These are phyloP conservation scores for Hirschioporus abietinus DNA, from an alignment of 768 basidiomycete genomes.

Conservation along the genomic window DNA sequence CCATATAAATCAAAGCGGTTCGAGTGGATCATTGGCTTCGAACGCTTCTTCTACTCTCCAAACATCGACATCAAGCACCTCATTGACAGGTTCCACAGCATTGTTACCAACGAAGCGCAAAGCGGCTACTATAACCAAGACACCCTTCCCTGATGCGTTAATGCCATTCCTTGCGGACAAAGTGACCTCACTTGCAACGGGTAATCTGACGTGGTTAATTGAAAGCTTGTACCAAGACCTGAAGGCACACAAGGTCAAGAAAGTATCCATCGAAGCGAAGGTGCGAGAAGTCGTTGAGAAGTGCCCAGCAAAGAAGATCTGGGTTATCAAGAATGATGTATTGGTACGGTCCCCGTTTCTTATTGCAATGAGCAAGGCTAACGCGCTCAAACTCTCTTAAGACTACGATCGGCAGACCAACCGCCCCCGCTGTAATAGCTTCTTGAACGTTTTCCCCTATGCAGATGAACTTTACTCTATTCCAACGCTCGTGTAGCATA, in stretches of 20 bases:
- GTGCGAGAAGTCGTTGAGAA: constrained; percentile 73
- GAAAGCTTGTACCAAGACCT: constrained; percentile 71
- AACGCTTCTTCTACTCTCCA: constrained; percentile 9
- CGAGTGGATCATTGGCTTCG: not conserved
- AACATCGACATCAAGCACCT: constrained; percentile 14
- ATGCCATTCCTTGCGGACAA: constrained; percentile 56
- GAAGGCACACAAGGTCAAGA: constrained; percentile 67
- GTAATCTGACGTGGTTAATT: constrained; percentile 60
- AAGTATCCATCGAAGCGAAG: constrained; percentile 80
- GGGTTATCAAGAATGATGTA: constrained; percentile 54
- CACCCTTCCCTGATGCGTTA: constrained; percentile 63
- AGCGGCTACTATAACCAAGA: constrained; percentile 36
- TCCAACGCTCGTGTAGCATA: not conserved
- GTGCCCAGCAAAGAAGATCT: constrained; percentile 64
- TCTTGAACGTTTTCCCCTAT: not conserved
- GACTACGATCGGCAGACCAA: not conserved
- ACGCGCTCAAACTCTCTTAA: not conserved
- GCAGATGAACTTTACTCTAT: not conserved
- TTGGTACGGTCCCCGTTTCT: constrained; percentile 12
- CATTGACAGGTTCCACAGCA: constrained; percentile 19
- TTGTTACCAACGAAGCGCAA: constrained; percentile 7
- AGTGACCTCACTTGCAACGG: constrained; percentile 54
- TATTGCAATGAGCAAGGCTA: not conserved
- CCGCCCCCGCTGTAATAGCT: not conserved
- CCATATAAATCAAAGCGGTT: constrained; percentile 12